Evolutionary conservation across 257 asterid genomes (phyloP), one percentile per base, ranked within the genome.

Genomic region (Handroanthus guayacan): DNA sequence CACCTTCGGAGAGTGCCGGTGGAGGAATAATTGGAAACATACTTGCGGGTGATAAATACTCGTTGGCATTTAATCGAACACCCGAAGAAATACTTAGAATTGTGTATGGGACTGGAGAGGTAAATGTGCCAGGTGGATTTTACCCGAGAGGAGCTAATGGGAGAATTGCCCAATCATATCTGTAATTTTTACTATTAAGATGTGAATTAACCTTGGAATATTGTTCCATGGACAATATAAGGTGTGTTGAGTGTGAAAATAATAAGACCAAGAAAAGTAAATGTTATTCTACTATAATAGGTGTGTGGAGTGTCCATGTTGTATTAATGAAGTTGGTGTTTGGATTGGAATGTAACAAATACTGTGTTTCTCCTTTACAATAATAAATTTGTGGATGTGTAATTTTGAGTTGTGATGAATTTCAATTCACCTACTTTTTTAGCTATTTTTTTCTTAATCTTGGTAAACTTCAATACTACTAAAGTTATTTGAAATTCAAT

Each of bases 61-160:
- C 92, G 0, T 11, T 83, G 16, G 39, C 90, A 4, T 89, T 16
- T 4, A 80, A 16, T 6, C 60, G 89, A 38, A 77, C 86, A 0
- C 90, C 91, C 0, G 82, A 82, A 48, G 87, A 87, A 51, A 79
- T 89, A 74, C 82, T 89, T 0, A 71, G 89, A 13, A 87, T 89
- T 34, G 84, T 84, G 47, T 85, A 85, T 6, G 86, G 82, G 5
- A 84, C 64, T 11, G 90, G 89, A 38, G 34, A 76, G 0, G 87
- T 75, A 13, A 76, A 25, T 5, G 39, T 31, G 41, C 79, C 86
- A 0, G 89, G 92, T 20, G 90, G 86, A 1, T 87, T 89, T 65
- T 87, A 68, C 71, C 90, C 94, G 5, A 67, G 64, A 0, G 90
- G 88, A 16, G 89, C 78, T 41, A 66, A 76, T 11, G 94, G 90